Conservation (phyloP, 768 basidiomycete genomes). For the Royoungia palumana region DNA sequence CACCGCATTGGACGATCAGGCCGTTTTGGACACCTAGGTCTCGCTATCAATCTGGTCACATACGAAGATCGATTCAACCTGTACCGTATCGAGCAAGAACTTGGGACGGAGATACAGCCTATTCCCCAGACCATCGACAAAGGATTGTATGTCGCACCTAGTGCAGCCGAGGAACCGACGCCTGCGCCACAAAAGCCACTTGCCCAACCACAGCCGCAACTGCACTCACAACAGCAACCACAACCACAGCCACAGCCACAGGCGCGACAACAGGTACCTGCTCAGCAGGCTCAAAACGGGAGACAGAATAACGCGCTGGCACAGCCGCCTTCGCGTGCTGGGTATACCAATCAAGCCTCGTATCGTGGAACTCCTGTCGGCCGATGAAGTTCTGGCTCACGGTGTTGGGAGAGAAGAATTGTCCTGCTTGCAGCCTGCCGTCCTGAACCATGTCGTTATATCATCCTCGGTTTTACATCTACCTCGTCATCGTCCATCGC, state of each 20-base stretch:
- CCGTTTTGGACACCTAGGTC: constrained; percentile 93
- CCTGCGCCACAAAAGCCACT: constrained; percentile 43
- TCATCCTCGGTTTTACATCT: constrained; percentile 15
- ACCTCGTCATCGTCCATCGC: constrained; percentile 4
- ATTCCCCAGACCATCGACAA: constrained; percentile 92
- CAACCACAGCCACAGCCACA: constrained; percentile 30
- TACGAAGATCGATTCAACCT: constrained; percentile 98
- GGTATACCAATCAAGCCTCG: constrained; percentile 21
- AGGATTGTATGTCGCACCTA: constrained; percentile 88
- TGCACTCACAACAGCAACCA: constrained; percentile 25
- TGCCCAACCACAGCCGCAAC: constrained; percentile 36
- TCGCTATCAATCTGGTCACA: constrained; percentile 97
- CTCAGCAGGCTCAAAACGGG: constrained; percentile 25
- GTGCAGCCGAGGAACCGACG: constrained; percentile 41
- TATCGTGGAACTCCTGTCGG: constrained; percentile 29
- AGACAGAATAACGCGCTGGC: constrained; percentile 26
- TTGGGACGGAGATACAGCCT: constrained; percentile 96
- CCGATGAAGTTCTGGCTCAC: constrained; percentile 18
- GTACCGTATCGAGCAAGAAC: constrained; percentile 97
- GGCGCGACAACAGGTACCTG: constrained; percentile 20
- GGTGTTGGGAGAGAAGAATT: constrained; percentile 2
- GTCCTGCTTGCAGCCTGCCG: constrained; percentile 13
- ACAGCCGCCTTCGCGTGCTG: constrained; percentile 21
- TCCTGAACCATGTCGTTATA: constrained; percentile 10
- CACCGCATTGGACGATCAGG: constrained; percentile 98